Conservation (phyloP, 371 early-diverging fungal genomes). For the Paraphysoderma sedebokerense region DNA sequence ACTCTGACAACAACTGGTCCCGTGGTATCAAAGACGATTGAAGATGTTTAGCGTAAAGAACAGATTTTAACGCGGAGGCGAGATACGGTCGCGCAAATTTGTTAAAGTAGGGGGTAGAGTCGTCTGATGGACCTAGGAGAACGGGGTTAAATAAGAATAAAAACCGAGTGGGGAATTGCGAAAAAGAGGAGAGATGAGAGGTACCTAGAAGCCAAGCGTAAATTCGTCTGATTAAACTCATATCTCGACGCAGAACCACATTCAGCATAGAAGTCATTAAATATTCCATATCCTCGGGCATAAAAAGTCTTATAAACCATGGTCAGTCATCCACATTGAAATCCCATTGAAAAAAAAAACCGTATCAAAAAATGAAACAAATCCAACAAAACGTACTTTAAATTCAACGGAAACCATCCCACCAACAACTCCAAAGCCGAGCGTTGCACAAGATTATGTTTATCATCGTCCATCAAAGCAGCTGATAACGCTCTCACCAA, state of each 20-base stretch:
- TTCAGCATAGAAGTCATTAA: conserved; percentile 49
- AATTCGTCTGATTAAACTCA: conserved; percentile 80
- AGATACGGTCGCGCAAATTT: conserved; percentile 18
- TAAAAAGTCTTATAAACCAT: too few relatives aligned
- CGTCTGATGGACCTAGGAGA: too few relatives aligned
- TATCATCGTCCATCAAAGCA: conserved; percentile 51
- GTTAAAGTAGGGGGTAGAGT: conserved; percentile 29
- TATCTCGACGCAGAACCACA: conserved; percentile 76
- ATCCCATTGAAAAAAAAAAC: background rate
- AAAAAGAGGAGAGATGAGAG: too few relatives aligned
- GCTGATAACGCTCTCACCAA: conserved; percentile 61
- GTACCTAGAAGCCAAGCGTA: conserved; percentile 74
- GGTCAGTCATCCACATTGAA: background rate
- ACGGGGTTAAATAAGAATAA: too few relatives aligned
- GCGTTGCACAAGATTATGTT: conserved; percentile 61
- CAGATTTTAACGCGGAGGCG: too few relatives aligned
- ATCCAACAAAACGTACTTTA: conserved; percentile 19
- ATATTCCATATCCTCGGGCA: conserved; percentile 37
- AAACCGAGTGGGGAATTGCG: too few relatives aligned
- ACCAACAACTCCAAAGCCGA: conserved; percentile 69
- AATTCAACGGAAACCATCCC: conserved; percentile 49
- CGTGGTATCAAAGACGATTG: too few relatives aligned
- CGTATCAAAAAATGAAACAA: background rate
- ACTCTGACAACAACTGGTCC: too few relatives aligned
- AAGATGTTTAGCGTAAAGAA: too few relatives aligned